phyloP scores from a whole-genome alignment of 2,329 filamentous ascomycete species.

The Fusarium clavum region DNA sequence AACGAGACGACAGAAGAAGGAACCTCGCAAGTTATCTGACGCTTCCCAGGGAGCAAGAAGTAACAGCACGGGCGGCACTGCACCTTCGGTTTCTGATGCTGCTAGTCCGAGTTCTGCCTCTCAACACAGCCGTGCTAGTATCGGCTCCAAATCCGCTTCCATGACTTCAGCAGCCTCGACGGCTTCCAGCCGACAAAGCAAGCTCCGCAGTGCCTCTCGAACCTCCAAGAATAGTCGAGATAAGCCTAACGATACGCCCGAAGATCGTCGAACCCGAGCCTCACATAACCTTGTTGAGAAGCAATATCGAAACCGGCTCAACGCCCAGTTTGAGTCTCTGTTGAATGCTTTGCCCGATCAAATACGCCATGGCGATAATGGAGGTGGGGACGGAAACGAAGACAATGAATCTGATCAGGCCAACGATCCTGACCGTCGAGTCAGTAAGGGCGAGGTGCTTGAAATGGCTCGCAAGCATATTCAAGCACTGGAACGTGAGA shows the following conservation, averaged over 20 bases:
- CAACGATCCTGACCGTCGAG: constrained; percentile 41
- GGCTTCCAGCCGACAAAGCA: constrained; percentile 43
- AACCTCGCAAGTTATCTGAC: constrained; percentile 37
- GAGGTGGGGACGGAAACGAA: constrained; percentile 22
- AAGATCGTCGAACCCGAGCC: constrained; percentile 46
- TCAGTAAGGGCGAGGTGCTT: constrained; percentile 47
- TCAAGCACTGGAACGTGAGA: constrained; percentile 41
- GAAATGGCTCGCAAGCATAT: constrained; percentile 47
- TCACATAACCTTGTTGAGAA: constrained; percentile 47
- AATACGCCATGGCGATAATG: constrained; percentile 26
- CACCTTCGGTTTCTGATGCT: constrained; percentile 38
- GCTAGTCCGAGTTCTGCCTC: constrained; percentile 42
- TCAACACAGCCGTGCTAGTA: constrained; percentile 43
- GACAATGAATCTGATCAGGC: constrained; percentile 41
- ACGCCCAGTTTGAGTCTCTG: constrained; percentile 45
- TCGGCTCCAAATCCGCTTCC: constrained; percentile 40
- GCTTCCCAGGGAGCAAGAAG: constrained; percentile 30
- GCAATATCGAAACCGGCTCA: constrained; percentile 46
- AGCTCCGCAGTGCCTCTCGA: constrained; percentile 46
- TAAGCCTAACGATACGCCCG: constrained; percentile 44
- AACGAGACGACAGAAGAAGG: constrained; percentile 32
- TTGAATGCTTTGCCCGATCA: constrained; percentile 41
- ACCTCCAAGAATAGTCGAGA: constrained; percentile 45
- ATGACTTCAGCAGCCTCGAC: constrained; percentile 43
- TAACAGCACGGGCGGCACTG: constrained; percentile 33